Evolutionary conservation across 768 basidiomycete genomes (phyloP).

Genomic region (Hericium alpestre): DNA sequence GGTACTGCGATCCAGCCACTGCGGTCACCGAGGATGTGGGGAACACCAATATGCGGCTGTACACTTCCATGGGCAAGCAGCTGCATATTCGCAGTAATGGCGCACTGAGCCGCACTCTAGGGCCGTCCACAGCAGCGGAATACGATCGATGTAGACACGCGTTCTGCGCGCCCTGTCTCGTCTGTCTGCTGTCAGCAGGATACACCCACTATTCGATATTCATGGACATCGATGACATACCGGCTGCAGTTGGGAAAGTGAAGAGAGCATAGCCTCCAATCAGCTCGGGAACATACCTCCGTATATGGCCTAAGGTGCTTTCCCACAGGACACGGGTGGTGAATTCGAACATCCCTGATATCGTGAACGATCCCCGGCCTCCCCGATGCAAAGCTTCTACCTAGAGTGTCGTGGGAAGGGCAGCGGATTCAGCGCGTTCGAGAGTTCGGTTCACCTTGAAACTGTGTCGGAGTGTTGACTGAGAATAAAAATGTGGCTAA

Average conservation of each 20-base stretch:
- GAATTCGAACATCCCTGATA: too few species aligned
- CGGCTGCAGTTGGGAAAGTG: too few species aligned
- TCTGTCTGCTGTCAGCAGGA: too few species aligned
- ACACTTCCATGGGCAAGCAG: not conserved
- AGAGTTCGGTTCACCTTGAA: too few species aligned
- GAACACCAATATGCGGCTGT: not conserved
- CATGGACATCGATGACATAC: too few species aligned
- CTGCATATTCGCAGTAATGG: not conserved
- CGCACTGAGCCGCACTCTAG: not conserved
- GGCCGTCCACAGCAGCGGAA: not conserved
- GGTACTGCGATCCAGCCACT: not conserved
- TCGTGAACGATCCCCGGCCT: too few species aligned
- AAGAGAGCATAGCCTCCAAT: not conserved
- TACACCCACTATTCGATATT: too few species aligned
- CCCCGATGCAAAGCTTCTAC: too few species aligned
- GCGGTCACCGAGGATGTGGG: not conserved
- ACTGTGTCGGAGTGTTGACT: too few species aligned
- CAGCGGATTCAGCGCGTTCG: too few species aligned
- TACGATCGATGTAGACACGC: not conserved
- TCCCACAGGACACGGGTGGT: not conserved
- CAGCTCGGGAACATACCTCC: not conserved
- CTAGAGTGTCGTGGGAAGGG: too few species aligned
- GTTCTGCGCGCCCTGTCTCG: not conserved
- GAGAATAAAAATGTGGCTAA: too few species aligned
- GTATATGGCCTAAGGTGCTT: not conserved